Base-by-base conservation (phyloP, 495 filamentous ascomycete genomes). In the Aspergillus haitiensis region DNA sequence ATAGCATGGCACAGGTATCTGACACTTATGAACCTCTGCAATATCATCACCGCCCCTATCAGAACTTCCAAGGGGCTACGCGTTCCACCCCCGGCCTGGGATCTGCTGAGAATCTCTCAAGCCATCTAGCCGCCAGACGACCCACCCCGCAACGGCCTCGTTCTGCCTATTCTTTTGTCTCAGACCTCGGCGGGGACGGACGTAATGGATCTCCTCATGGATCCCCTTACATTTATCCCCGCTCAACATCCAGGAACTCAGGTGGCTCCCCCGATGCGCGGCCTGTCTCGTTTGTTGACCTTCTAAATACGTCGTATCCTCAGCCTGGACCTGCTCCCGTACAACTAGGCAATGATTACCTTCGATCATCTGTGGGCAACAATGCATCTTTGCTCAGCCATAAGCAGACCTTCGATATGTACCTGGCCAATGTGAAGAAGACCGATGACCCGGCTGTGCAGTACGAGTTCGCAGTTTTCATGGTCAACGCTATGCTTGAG, bases 331-430 rank as follows among this genome's bases (percentile, higher is more conserved):
- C 92, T 10, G 86, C 86, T 2, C 84, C 88, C 0, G 68, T 83
- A n/a, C 84, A 86, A 62, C 80, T 84, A 9, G 79, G 91, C 55
- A 89, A 95, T 64, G 82, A 87, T 3, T 79, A 88, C 52, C 77
- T 99, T 21, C 85, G 86, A 55, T 82, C 81, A 46, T 82, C 81
- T n/a, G 87, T 98, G 13, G 94, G 94, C 16, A 87, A 83, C 61
- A 93, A 94, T 69, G 93, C 93, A 15, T 95, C 91, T 2, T 78
- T 98, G 9, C 81, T 99, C 31, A 93, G 92, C 68, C 87, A 90
- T 36, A 87, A 89, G 66, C 88, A 97, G 69, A 98, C 94, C 2
- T 81, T 99, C 56, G 93, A 98, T 59, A 97, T 97, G 93, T 99
- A 99, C 68, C 82, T 95, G 33, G 86, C 87, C 42, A 98, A 97